A percentile compares a stretch with the other conserved stretches of the same genome.
Conservation (phyloP, 805 yeast species). For the Candida ponderosae region DNA sequence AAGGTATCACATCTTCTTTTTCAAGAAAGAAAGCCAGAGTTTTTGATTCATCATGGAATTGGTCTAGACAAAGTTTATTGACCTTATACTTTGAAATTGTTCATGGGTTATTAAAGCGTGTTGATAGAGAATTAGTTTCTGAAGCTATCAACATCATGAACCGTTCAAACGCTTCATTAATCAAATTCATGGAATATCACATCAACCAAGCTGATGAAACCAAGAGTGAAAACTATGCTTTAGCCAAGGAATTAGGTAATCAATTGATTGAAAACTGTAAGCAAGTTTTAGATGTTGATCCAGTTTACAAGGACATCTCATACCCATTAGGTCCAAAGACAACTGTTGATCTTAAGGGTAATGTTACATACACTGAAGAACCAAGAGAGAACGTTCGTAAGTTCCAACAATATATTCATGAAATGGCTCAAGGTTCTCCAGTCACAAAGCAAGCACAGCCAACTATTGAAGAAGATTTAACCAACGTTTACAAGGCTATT, state of each 20-base stretch:
- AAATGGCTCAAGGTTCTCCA: slow-evolving; percentile 93
- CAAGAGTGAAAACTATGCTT: slow-evolving; percentile 87
- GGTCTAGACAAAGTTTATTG: slow-evolving; percentile 97
- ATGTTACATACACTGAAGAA: slow-evolving; percentile 73
- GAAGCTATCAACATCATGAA: slow-evolving; percentile 98
- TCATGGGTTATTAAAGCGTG: slow-evolving; percentile 83
- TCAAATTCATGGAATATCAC: slow-evolving; percentile 93
- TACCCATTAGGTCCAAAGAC: slow-evolving; percentile 96
- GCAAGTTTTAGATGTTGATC: slow-evolving; percentile 71
- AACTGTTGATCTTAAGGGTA: slow-evolving; percentile 80
- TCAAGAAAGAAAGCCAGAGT: slow-evolving; percentile 90
- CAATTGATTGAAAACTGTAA: slow-evolving; percentile 94
- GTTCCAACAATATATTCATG: slow-evolving; percentile 89
- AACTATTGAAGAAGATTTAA: slow-evolving; percentile 77
- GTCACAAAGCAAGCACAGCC: slow-evolving; percentile 66
- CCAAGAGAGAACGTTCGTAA: slow-evolving; percentile 89
- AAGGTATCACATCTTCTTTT: slow-evolving; percentile 86
- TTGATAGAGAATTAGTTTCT: slow-evolving; percentile 92
- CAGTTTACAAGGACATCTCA: slow-evolving; percentile 92
- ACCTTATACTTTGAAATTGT: slow-evolving; percentile 93
- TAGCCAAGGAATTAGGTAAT: slow-evolving; percentile 85
- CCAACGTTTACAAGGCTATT: slow-evolving; percentile 75
- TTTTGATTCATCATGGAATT: slow-evolving; percentile 98
- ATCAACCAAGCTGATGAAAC: slow-evolving; percentile 52
- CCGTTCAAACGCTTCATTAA: slow-evolving; percentile 87